Evolutionary conservation across 2,329 filamentous ascomycete genomes (phyloP).

Genomic region (Ophiocordyceps polyrhachis-furcata): DNA sequence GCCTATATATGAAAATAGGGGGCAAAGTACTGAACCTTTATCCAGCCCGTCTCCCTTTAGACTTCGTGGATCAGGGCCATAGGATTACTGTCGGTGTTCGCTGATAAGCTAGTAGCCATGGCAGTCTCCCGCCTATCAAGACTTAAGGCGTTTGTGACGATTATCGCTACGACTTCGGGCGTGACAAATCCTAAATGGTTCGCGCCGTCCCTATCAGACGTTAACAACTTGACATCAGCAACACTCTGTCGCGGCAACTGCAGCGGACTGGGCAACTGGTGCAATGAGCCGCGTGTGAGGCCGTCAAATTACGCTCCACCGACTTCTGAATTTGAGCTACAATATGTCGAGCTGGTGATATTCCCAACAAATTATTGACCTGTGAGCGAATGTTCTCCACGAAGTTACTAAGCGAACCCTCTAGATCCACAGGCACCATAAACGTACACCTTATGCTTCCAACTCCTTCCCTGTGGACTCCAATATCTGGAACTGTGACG

Average conservation of each 20-base stretch:
- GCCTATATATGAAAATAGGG: too few relatives aligned
- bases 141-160: neutral
- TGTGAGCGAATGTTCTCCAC: neutral
- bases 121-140: too few relatives aligned
- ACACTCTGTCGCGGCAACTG: constrained; percentile 21
- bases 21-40: too few relatives aligned
- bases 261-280: constrained; percentile 56
- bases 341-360: constrained; percentile 57
- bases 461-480: constrained; percentile 61
- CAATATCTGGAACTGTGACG: constrained; percentile 54
- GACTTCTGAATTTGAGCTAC: constrained; percentile 37
- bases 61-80: too few relatives aligned
- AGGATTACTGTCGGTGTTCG: too few relatives aligned
- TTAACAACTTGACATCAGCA: constrained; percentile 43
- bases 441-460: constrained; percentile 60
- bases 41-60: too few relatives aligned
- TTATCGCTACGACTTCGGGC: neutral
- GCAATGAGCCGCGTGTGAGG: constrained; percentile 77
- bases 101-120: too few relatives aligned
- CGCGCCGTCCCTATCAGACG: constrained; percentile 30
- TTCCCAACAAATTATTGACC: neutral
- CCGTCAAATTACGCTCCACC: constrained; percentile 40
- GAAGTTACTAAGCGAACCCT: too few relatives aligned
- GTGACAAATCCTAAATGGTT: constrained; percentile 33
- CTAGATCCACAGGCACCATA: constrained; percentile 63